Base-by-base conservation (phyloP, 306 rosid species). In the Lithocarpus polystachyus region DNA sequence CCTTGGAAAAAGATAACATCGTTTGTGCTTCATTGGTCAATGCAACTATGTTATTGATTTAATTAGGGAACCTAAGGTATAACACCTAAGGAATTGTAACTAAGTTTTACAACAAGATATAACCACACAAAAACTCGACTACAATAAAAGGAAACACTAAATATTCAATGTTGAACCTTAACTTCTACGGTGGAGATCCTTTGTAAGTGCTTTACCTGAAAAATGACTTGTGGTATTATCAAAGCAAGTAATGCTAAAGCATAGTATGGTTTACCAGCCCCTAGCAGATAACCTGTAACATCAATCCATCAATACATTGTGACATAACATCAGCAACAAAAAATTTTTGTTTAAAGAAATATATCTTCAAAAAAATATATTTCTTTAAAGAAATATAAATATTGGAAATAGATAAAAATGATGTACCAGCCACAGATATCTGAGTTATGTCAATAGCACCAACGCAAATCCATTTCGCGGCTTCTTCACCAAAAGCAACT, bases 401-500 rank as follows among this genome's bases (percentile, higher is more conserved):
- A 64, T 6, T 23, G n/a, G 29, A 14, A 70, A 57, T 57, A 57
- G 82, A 75, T 18, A 80, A 79, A 77, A 80, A 76, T 2, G 45
- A 22, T 64, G 65, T 88, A 96, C 99, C 97, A 35, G 96, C 98
- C 12, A 96, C 75, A 29, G 97, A 91, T 85, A 96, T 15, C 71
- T 96, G 99, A 68, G 98, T 91, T 43, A 96, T 89, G 90, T 96
- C 98, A 31, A 96, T 93, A 76, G 99, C 99, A 4, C 99, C 96
- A 64, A 96, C 99, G 15, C 98, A 96, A 40, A 96, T 96, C 99
- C 99, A 96, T 76, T 96, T 96, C 37, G 98, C 98, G 82, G 99
- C 82, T 89, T 96, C 96, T 79, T 94, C 15, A 69, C 99, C 99
- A 83, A 93, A 93, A 80, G 99, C 99, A 74, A 96, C 98, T 1